phyloP scores from a whole-genome alignment of 2,329 filamentous ascomycete genomes.

The Aspergillus fischeri region DNA sequence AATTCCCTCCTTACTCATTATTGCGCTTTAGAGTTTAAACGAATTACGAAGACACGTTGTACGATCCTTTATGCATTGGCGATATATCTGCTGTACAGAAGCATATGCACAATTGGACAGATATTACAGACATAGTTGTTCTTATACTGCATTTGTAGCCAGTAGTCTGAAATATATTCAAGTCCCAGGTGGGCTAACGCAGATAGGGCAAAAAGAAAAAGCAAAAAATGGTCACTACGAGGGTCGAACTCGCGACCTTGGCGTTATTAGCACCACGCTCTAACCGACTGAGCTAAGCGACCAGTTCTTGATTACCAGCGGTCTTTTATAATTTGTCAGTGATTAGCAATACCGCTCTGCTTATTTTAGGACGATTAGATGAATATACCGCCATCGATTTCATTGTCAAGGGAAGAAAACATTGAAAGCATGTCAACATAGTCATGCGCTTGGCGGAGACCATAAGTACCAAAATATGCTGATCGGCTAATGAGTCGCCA shows the following conservation, averaged over 20 bases:
- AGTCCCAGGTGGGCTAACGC: too few relatives aligned
- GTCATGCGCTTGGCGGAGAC: too few relatives aligned
- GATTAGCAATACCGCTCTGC: too few relatives aligned
- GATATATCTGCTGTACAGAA: background rate
- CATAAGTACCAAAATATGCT: too few relatives aligned
- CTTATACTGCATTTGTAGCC: background rate
- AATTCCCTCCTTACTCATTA: background rate
- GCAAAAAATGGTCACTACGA: background rate
- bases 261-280: background rate
- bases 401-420: too few relatives aligned
- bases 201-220: background rate
- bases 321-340: rapidly evolving
- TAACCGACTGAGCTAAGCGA: background rate
- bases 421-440: too few relatives aligned
- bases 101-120: background rate
- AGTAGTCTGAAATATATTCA: too few relatives aligned
- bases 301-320: background rate
- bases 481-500: too few relatives aligned
- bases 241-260: background rate
- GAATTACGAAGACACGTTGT: background rate
- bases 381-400: too few relatives aligned
- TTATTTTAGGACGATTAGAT: too few relatives aligned
- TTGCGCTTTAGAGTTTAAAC: background rate
- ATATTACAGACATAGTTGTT: background rate
- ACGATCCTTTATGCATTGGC: background rate